Base-by-base conservation (phyloP, 208 protist genomes). In the Trichomonas vaginalis region DNA sequence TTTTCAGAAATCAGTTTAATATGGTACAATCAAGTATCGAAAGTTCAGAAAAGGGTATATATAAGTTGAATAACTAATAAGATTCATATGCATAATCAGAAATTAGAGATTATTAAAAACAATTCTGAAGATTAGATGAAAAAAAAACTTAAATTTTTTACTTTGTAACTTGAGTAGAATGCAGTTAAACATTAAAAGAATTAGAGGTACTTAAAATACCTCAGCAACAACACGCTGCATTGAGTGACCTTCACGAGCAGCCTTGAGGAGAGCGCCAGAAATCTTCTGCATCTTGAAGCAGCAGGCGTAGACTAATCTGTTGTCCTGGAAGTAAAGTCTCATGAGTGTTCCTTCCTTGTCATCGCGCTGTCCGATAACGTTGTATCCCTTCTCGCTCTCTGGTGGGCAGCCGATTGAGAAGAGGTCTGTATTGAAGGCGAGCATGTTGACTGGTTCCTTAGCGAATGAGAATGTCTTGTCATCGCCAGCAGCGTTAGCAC, bases 401-500 rank as follows among this genome's bases (percentile, higher is more conserved):
- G 86, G 86, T 92, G 40, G 86, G 6, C 21, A n/a, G 0, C 86
- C 86, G 32, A 92, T 45, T 27, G 86, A 48, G 45, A 42, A 92
- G 9, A 92, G 27, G 9, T 92, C 86, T 27, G 45, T 35, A 32
- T 47, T 32, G 45, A 56, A 56, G 9, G 86, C 86, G 9, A 92
- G 17, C n/a, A 92, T 35, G 17, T 42, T 48, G 37, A 92, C n/a
- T 51, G 86, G 86, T 47, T 92, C 86, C 14, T 51, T 51, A 2
- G 8, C 17, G 23, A 39, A 40, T 39, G 42, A 35, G 86, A 42
- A 92, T 51, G 17, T 51, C 42, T 45, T 27, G 27, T 35, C 15
- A 47, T 92, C 86, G 45, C 86, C 86, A 51, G 35, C 45, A 92
- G 86, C 86, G 15, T 92, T 92, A 42, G 86, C 86, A 92, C 86